phyloP scores from a whole-genome alignment of 805 yeast genomes.

The Metahyphopichia silvanorum region DNA sequence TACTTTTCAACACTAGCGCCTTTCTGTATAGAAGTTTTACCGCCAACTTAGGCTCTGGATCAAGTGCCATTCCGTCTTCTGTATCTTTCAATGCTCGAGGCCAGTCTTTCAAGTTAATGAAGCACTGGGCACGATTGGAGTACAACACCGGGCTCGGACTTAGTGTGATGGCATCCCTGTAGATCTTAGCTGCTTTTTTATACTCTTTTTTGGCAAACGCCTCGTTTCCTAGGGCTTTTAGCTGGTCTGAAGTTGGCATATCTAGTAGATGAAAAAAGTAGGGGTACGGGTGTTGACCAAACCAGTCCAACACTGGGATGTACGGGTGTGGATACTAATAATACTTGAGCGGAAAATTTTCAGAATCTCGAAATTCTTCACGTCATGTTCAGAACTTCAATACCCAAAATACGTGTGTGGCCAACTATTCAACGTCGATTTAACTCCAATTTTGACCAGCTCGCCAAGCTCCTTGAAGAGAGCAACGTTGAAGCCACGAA shows the following conservation, averaged over 20 bases:
- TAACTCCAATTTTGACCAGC: slow-evolving; percentile 21
- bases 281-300: too few relatives aligned
- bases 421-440: slow-evolving; percentile 10
- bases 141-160: slow-evolving; percentile 56
- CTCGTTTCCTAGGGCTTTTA: slow-evolving; percentile 49
- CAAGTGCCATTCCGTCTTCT: slow-evolving; percentile 41
- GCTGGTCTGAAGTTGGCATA: slow-evolving; percentile 20
- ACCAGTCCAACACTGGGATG: too few relatives aligned
- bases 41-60: slow-evolving; percentile 25
- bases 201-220: slow-evolving; percentile 47
- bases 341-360: too few relatives aligned
- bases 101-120: slow-evolving; percentile 50
- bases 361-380: too few relatives aligned
- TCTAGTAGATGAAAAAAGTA: too few relatives aligned
- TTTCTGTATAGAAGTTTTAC: slow-evolving; percentile 56
- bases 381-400: slow-evolving; percentile 5
- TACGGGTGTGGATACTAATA: too few relatives aligned
- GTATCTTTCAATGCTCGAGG: slow-evolving; percentile 49
- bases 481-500: slow-evolving; percentile 2
- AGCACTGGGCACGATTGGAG: slow-evolving; percentile 71
- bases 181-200: slow-evolving; percentile 48
- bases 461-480: slow-evolving; percentile 10
- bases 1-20: too few relatives aligned
- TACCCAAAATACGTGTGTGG: neutral
- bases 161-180: slow-evolving; percentile 51